Conservation (phyloP, 176 grass and related monocot species). For the Pharus latifolius region DNA sequence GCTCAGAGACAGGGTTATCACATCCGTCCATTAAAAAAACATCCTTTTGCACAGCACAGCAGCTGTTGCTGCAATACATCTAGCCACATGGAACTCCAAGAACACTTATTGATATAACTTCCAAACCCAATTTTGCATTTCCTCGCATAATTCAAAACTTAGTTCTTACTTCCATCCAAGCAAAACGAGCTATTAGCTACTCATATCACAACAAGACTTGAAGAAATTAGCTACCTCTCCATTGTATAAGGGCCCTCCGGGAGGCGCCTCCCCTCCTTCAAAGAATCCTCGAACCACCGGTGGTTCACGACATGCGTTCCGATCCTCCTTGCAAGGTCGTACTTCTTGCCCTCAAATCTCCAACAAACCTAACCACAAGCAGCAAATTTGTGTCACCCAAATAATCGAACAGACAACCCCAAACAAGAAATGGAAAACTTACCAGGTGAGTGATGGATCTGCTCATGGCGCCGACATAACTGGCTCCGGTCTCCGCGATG, state of each 20-base stretch:
- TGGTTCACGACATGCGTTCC: constrained; percentile 50
- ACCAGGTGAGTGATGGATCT: constrained; percentile 87
- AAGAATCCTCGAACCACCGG: constrained; percentile 70
- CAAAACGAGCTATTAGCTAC: background rate
- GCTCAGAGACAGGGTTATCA: background rate
- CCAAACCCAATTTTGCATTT: background rate
- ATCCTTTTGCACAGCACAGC: background rate
- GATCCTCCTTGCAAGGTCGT: constrained; percentile 48
- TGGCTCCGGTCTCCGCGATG: constrained; percentile 68
- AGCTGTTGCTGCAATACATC: background rate
- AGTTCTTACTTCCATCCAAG: background rate
- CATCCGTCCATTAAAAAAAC: background rate
- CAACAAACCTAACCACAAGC: constrained; percentile 58
- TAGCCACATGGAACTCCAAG: background rate
- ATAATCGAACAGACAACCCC: background rate
- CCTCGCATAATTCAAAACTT: background rate
- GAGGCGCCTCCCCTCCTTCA: constrained; percentile 55
- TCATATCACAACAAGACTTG: background rate
- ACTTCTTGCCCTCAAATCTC: constrained; percentile 87
- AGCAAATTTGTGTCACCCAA: background rate
- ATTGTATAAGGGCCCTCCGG: constrained; percentile 58
- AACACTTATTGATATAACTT: background rate
- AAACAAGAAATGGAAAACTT: background rate
- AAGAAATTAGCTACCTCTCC: constrained; percentile 44
- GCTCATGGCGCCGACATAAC: constrained; percentile 70